A percentile compares a stretch with the other conserved stretches of the same genome.
Evolutionary conservation across 805 yeast genomes (phyloP).

Genomic region (Lachancea thermotolerans): DNA sequence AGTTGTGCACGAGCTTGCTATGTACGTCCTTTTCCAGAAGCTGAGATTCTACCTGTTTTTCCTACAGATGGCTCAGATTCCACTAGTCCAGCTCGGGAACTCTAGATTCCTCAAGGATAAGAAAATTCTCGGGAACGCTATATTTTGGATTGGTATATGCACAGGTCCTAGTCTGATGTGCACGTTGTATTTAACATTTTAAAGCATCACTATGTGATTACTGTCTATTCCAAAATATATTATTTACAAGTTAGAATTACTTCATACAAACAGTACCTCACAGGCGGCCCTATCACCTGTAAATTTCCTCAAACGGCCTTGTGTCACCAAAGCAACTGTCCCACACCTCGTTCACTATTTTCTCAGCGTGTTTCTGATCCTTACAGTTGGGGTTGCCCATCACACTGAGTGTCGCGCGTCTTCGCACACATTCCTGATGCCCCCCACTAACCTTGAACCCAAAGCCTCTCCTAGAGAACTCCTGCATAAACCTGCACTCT

Average conservation of each 20-base stretch:
- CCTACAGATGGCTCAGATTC: constrained; percentile 84
- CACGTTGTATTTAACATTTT: constrained; percentile 73
- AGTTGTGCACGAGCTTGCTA: constrained; percentile 81
- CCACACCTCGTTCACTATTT: constrained; percentile 82
- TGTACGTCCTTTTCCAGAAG: constrained; percentile 79
- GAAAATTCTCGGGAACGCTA: constrained; percentile 63
- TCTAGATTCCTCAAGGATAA: constrained; percentile 49
- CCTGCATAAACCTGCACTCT: constrained; percentile 87
- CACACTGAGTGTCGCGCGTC: constrained; percentile 84
- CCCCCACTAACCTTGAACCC: constrained; percentile 59
- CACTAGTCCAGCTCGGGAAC: constrained; percentile 60
- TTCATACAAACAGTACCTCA: background rate
- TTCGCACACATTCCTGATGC: constrained; percentile 82
- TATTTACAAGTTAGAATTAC: constrained; percentile 3
- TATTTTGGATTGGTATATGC: constrained; percentile 90
- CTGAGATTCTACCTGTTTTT: constrained; percentile 73
- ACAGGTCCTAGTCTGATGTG: constrained; percentile 87
- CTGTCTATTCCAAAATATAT: background rate
- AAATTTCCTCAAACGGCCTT: constrained; percentile 90
- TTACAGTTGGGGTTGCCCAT: constrained; percentile 79
- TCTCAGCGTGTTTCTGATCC: constrained; percentile 63
- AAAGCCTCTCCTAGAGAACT: constrained; percentile 44
- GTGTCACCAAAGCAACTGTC: constrained; percentile 91
- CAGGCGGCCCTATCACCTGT: constrained; percentile 38
- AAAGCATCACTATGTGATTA: constrained; percentile 8